Percentiles rank a stretch among this genome's conserved stretches.
Conservation (phyloP, 176 grass and related monocot genomes). For the Raddia guianensis region DNA sequence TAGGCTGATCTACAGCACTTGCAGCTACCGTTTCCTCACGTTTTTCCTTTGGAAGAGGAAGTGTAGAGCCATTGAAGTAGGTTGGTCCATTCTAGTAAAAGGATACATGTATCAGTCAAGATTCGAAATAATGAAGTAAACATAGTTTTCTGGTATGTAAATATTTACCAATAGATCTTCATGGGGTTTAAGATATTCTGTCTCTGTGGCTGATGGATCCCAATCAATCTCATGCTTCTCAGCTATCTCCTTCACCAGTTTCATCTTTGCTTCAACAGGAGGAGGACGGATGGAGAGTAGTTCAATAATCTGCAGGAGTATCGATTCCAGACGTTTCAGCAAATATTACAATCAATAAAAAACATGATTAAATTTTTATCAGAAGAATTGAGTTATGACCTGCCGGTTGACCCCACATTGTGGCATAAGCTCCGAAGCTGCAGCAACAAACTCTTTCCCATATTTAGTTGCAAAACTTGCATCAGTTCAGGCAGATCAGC, state of each 20-base stretch:
- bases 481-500: constrained; percentile 84
- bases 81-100: constrained; percentile 80
- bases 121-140: constrained; percentile 22
- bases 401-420: constrained; percentile 96
- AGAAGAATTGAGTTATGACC: constrained; percentile 52
- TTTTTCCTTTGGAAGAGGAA: constrained; percentile 81
- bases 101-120: constrained; percentile 15
- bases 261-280: constrained; percentile 76
- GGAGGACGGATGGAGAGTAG: constrained; percentile 87
- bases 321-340: constrained; percentile 16
- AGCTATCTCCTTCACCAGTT: constrained; percentile 93
- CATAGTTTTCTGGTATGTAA: neutral
- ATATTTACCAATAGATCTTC: constrained; percentile 91
- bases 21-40: constrained; percentile 52
- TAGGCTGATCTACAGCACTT: constrained; percentile 35
- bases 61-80: constrained; percentile 66
- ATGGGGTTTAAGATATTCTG: constrained; percentile 81
- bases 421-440: constrained; percentile 81
- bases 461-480: constrained; percentile 90
- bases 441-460: constrained; percentile 87
- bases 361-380: constrained; percentile 13
- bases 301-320: constrained; percentile 86
- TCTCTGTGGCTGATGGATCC: constrained; percentile 85
- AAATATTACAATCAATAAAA: constrained; percentile 12
- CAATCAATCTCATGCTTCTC: constrained; percentile 97